Percentiles rank a stretch among this genome's conserved stretches.
phyloP scores from a whole-genome alignment of 768 basidiomycete species.

The Hydnum rufescens region DNA sequence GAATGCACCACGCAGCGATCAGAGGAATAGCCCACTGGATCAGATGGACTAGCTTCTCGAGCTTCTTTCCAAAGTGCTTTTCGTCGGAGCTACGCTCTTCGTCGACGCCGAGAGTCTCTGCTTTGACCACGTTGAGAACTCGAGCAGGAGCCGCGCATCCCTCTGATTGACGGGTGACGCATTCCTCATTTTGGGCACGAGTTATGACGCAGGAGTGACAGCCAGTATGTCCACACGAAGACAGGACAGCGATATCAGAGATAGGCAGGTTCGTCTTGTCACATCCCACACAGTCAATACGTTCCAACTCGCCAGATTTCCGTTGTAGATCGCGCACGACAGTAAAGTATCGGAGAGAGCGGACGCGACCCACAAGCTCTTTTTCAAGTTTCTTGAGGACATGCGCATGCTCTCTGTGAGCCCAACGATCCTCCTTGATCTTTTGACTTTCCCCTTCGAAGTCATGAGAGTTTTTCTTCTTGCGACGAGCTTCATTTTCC shows the following conservation, averaged over 20 bases:
- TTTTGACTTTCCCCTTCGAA: conserved; percentile 5
- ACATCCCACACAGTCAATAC: conserved; percentile 43
- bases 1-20: background rate
- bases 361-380: conserved; percentile 75
- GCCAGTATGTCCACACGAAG: conserved; percentile 83
- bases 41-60: conserved; percentile 54
- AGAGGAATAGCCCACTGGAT: conserved; percentile 35
- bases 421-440: conserved; percentile 33
- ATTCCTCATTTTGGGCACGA: conserved; percentile 61
- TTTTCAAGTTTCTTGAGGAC: conserved; percentile 66
- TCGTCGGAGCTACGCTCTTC: conserved; percentile 54
- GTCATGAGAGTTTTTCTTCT: background rate
- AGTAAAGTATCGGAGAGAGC: conserved; percentile 82
- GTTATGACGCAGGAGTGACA: conserved; percentile 52
- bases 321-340: conserved; percentile 79
- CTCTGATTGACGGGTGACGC: conserved; percentile 49
- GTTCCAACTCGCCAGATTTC: conserved; percentile 13
- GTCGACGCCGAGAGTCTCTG: conserved; percentile 59
- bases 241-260: conserved; percentile 61
- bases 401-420: conserved; percentile 72
- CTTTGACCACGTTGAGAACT: conserved; percentile 63
- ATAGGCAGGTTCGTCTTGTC: conserved; percentile 34
- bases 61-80: conserved; percentile 64
- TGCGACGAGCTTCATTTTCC: background rate
- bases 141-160: conserved; percentile 65